Evolutionary conservation across 1,284 basidiomycete genomes (phyloP).

Genomic region (Ceratobasidium sp.): DNA sequence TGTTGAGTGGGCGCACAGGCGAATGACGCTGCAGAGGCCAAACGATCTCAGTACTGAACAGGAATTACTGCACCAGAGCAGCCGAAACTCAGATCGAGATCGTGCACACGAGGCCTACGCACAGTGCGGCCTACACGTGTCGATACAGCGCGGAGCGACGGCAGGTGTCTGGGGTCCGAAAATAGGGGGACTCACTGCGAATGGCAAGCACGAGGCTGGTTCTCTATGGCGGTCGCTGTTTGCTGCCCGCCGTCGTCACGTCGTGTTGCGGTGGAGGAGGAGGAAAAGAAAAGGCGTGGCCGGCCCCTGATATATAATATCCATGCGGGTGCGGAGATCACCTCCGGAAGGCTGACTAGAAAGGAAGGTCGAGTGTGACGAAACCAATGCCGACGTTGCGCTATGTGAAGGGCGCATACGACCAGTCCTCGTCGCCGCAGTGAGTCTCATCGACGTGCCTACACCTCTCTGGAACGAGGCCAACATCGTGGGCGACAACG

Average conservation of each 20-base stretch:
- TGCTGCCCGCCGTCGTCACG: neutral
- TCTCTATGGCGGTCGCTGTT: neutral
- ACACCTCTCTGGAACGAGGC: neutral
- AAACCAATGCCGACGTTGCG: neutral
- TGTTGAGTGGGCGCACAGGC: constrained; percentile 1
- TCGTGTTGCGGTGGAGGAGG: constrained; percentile 22
- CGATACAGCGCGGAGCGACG: neutral
- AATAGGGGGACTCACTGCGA: neutral
- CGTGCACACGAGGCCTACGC: constrained; percentile 3
- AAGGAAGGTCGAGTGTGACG: constrained; percentile 13
- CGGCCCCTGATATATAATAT: constrained; percentile 12
- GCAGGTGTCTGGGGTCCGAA: constrained; percentile 7
- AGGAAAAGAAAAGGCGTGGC: neutral
- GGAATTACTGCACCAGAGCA: neutral
- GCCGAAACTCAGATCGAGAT: constrained; percentile 9
- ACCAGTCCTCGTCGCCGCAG: constrained; percentile 9
- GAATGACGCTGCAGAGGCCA: constrained; percentile 6
- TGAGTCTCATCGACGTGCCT: neutral
- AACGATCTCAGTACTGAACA: constrained; percentile 9
- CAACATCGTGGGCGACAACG: neutral
- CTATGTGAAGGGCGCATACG: constrained; percentile 15
- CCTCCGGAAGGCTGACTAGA: constrained; percentile 26
- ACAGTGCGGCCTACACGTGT: constrained; percentile 13
- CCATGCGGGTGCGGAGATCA: constrained; percentile 22
- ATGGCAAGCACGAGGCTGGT: neutral